Conservation (phyloP, 176 grass and related monocot species). For the Hordeum vulgare region MorexV3_pseudomolecules_assembly NC_058521.1:10006344-10006843, state of each 20-base stretch:
- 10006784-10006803: slow-evolving; percentile 6
- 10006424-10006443: not conserved
- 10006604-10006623: slow-evolving; percentile 35
- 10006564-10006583: slow-evolving; percentile 83
- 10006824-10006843: not conserved
- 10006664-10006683: slow-evolving; percentile 86
- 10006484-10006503: not conserved
- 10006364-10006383: not conserved
- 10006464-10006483: not conserved
- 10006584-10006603: slow-evolving; percentile 57
- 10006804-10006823: not conserved
- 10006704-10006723: not conserved
- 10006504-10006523: not conserved
- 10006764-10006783: slow-evolving; percentile 2
- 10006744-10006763: not conserved
- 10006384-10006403: not conserved
- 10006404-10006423: not conserved
- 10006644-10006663: slow-evolving; percentile 92
- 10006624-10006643: slow-evolving; percentile 87
- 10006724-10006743: slow-evolving; percentile 1
- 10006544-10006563: slow-evolving; percentile 33
- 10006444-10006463: not conserved
- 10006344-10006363: not conserved
- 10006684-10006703: slow-evolving; percentile 66
- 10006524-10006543: not conserved